Conservation (phyloP, 345 rosid species). For the Salix exigua region DNA sequence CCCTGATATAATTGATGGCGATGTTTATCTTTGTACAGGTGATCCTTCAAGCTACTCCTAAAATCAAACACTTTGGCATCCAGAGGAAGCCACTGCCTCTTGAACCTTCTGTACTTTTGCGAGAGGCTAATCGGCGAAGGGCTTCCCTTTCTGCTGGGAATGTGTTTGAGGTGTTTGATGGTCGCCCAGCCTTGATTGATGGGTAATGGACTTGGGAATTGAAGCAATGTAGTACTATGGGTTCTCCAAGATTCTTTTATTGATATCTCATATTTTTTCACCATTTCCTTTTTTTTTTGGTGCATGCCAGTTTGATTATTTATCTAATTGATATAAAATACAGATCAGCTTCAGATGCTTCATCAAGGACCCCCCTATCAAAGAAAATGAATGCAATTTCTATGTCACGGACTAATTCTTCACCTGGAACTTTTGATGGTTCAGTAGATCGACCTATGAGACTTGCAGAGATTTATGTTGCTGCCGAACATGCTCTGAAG, state of each 20-base stretch:
- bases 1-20: not conserved
- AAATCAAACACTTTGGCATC: constrained; percentile 76
- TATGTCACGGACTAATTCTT: constrained; percentile 72
- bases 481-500: constrained; percentile 79
- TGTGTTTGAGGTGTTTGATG: constrained; percentile 53
- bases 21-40: constrained; percentile 39
- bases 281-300: constrained; percentile 9
- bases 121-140: constrained; percentile 92
- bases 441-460: constrained; percentile 90
- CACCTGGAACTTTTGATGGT: constrained; percentile 77
- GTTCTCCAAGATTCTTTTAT: not conserved
- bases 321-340: constrained; percentile 35
- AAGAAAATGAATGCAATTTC: constrained; percentile 42
- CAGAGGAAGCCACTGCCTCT: constrained; percentile 86
- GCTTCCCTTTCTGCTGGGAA: constrained; percentile 99
- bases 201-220: constrained; percentile 53
- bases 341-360: constrained; percentile 70
- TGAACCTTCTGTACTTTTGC: constrained; percentile 88
- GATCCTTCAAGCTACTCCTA: constrained; percentile 74
- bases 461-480: constrained; percentile 91
- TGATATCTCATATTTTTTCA: not conserved
- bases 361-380: constrained; percentile 43
- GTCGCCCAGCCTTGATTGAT: constrained; percentile 51
- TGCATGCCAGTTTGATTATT: not conserved
- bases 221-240: constrained; percentile 8